These are phyloP conservation scores for Santalum album DNA, from an alignment of 164 flowering plant genomes.

Conservation along the genomic window DNA sequence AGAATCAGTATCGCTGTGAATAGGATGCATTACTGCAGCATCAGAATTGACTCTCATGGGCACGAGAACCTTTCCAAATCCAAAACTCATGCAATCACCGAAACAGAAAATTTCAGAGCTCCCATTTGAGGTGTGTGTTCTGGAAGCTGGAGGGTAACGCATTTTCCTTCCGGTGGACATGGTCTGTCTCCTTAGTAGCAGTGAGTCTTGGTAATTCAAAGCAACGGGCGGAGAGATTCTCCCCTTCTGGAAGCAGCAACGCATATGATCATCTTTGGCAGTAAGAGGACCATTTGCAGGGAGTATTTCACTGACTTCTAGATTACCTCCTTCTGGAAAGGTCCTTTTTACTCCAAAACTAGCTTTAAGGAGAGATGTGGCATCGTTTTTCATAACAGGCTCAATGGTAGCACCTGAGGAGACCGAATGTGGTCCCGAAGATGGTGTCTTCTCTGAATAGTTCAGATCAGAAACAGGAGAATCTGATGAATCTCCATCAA, in stretches of 20 bases:
- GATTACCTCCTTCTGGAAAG: conserved; percentile 13
- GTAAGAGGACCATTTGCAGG: conserved; percentile 21
- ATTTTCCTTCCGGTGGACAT: conserved; percentile 23
- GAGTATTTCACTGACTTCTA: conserved; percentile 12
- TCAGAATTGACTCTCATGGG: conserved; percentile 15
- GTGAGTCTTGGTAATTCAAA: conserved; percentile 33
- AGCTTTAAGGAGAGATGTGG: conserved; percentile 10
- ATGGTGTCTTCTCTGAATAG: conserved; percentile 13
- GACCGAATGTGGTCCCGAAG: conserved; percentile 14
- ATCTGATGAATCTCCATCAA: conserved; percentile 39
- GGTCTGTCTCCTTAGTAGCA: conserved; percentile 22
- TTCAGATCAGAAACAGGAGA: conserved; percentile 27
- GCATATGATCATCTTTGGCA: conserved; percentile 32
- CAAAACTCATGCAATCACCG: conserved; percentile 15
- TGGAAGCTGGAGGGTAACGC: conserved; percentile 6
- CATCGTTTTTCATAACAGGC: too few relatives aligned
- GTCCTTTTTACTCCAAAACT: conserved; percentile 17
- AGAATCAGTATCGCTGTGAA: conserved; percentile 23
- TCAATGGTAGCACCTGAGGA: conserved; percentile 11
- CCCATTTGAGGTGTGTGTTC: conserved; percentile 9
- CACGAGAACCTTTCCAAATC: conserved; percentile 21
- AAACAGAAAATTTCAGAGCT: conserved; percentile 21
- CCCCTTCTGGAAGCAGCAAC: conserved; percentile 52
- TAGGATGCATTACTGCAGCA: conserved; percentile 18
- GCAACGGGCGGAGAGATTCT: conserved; percentile 24